A percentile compares a stretch with the other conserved stretches of the same genome.
phyloP scores from a whole-genome alignment of 23 red algal species.

The Gracilariopsis chorda region DNA sequence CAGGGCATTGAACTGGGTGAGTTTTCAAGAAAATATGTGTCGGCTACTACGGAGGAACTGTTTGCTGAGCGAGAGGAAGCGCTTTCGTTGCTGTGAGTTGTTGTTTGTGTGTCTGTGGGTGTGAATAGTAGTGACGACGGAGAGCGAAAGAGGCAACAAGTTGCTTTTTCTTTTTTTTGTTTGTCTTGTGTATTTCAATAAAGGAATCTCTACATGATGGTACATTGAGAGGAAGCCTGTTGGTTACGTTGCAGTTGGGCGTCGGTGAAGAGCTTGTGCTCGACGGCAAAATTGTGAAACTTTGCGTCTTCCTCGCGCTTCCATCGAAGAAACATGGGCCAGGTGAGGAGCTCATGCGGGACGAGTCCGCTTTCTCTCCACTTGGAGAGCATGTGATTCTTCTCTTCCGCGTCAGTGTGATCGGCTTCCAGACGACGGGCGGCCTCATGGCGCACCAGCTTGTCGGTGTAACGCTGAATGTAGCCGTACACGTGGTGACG shows the following conservation, averaged over 20 bases:
- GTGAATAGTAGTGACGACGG: no score
- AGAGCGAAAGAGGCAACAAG: no score
- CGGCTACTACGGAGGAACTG: conserved; percentile 78
- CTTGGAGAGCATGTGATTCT: conserved; percentile 16
- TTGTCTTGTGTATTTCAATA: no score
- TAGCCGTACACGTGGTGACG: conserved; percentile 84
- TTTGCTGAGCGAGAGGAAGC: conserved; percentile 78
- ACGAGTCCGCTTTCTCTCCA: conserved; percentile 54
- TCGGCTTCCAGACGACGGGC: background rate
- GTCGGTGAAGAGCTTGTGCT: conserved; percentile 53
- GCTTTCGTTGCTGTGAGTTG: conserved; percentile 21
- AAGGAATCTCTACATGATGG: conserved; percentile 46
- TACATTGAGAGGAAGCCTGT: conserved; percentile 9
- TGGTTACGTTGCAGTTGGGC: conserved; percentile 29
- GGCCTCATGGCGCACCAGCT: conserved; percentile 36
- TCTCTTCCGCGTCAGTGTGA: background rate
- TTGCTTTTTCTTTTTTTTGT: no score
- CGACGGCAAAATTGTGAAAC: conserved; percentile 72
- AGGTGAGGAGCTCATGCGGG: conserved; percentile 54
- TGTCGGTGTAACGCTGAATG: conserved; percentile 57
- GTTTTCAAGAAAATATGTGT: conserved; percentile 85
- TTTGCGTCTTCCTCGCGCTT: conserved; percentile 73
- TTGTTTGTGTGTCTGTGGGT: no score
- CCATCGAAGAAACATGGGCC: conserved; percentile 75
- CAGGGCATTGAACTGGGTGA: conserved; percentile 74